These are phyloP conservation scores for Tulasnella sp. DNA, from an alignment of 768 basidiomycete genomes.

Conservation along the genomic window DNA sequence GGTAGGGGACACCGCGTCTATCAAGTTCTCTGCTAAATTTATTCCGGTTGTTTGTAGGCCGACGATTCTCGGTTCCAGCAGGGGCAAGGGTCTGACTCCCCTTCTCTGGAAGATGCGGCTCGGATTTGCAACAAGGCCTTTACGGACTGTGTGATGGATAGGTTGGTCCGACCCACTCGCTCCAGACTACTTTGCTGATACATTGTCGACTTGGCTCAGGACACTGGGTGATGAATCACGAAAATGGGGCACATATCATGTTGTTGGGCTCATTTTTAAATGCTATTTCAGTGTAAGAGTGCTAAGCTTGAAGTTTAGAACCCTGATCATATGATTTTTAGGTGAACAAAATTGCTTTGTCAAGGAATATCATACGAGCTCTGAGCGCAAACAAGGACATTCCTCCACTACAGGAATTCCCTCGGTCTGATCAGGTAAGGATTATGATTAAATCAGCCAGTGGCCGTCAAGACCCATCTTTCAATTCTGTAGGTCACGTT, in stretches of 20 bases:
- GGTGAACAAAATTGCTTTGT: slow-evolving; percentile 87
- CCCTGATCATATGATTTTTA: slow-evolving; percentile 36
- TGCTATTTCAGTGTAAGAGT: slow-evolving; percentile 83
- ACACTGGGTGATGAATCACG: slow-evolving; percentile 50
- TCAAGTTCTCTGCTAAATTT: neutral
- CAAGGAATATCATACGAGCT: slow-evolving; percentile 88
- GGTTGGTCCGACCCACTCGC: slow-evolving; percentile 42
- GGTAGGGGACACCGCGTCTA: too few relatives aligned
- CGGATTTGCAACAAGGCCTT: slow-evolving; percentile 86
- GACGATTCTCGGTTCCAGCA: slow-evolving; percentile 43
- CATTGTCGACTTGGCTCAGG: neutral
- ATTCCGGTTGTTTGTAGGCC: slow-evolving; percentile 35
- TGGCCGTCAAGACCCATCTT: slow-evolving; percentile 28
- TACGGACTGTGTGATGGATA: slow-evolving; percentile 81
- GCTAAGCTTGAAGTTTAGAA: neutral
- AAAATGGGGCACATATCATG: slow-evolving; percentile 90
- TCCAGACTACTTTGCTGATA: slow-evolving; percentile 36
- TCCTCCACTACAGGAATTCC: slow-evolving; percentile 70
- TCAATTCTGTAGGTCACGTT: slow-evolving; percentile 69
- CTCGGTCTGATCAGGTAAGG: slow-evolving; percentile 77
- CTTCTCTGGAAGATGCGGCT: slow-evolving; percentile 78
- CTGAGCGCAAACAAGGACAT: slow-evolving; percentile 82
- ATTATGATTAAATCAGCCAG: neutral
- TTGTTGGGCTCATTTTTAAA: slow-evolving; percentile 87
- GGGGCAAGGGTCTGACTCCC: slow-evolving; percentile 51